Evolutionary conservation across 139 green algal species (phyloP).

Genomic region (Haematococcus lacustris): DNA sequence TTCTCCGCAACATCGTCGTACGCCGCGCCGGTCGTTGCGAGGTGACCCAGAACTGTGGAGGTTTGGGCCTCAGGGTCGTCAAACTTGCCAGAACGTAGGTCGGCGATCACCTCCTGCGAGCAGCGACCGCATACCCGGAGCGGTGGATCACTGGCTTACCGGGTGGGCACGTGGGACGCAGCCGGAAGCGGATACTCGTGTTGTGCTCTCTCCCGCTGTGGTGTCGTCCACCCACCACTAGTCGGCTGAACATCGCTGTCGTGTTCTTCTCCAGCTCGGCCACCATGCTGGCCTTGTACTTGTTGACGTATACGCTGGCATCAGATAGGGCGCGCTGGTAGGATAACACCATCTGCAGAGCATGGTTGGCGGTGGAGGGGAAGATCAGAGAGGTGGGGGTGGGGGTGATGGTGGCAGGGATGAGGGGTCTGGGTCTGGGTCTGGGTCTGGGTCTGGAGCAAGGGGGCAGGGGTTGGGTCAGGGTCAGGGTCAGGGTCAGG

Average conservation of each 20-base stretch:
- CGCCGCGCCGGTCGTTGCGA: background rate
- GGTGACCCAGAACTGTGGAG: conserved; percentile 5
- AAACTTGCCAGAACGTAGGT: conserved; percentile 32
- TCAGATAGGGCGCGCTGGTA: conserved; percentile 29
- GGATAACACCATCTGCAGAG: conserved; percentile 7
- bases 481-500: no score
- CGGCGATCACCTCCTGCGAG: conserved; percentile 26
- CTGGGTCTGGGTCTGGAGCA: no score
- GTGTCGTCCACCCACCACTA: conserved; percentile 18
- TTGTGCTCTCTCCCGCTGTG: no score
- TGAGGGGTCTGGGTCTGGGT: no score
- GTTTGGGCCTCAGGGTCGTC: conserved; percentile 15
- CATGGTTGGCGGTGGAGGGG: no score
- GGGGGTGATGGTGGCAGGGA: no score
- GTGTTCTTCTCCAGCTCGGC: conserved; percentile 9
- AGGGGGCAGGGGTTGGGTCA: no score
- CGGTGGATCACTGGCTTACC: no score
- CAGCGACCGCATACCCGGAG: no score
- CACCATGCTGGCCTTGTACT: conserved; percentile 27
- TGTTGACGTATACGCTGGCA: conserved; percentile 25
- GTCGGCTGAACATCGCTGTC: background rate
- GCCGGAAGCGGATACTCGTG: no score
- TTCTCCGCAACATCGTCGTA: conserved; percentile 17
- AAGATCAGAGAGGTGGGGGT: no score
- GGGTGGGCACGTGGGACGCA: no score